phyloP scores from a whole-genome alignment of 306 rosid species.

The Astragalus glycyphyllos region DNA sequence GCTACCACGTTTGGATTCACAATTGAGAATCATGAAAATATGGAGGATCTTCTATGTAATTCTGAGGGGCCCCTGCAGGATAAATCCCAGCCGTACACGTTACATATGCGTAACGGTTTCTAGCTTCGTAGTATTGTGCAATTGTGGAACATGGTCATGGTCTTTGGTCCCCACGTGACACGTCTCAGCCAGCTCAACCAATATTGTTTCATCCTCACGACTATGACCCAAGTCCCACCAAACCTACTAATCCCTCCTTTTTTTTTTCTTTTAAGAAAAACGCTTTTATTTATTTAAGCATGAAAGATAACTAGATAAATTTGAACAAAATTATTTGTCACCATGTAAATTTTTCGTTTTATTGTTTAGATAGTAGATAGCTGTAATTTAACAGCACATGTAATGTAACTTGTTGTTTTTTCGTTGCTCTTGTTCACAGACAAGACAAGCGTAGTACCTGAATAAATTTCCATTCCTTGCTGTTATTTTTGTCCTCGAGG shows the following conservation, averaged over 20 bases:
- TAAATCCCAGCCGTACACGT: conserved; percentile 55
- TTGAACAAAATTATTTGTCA: no score
- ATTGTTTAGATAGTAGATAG: no score
- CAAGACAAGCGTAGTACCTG: no score
- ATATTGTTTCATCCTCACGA: conserved; percentile 47
- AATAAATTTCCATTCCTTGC: no score
- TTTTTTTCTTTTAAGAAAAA: no score
- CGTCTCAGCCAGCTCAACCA: conserved; percentile 49
- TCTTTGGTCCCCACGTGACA: conserved; percentile 48
- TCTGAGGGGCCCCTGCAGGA: conserved; percentile 26
- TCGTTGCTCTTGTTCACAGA: no score
- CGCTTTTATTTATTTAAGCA: no score
- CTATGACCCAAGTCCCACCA: conserved; percentile 49
- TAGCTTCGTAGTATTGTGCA: conserved; percentile 43
- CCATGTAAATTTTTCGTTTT: no score
- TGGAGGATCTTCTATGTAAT: conserved; percentile 53
- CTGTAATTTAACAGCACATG: no score
- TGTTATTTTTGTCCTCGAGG: no score
- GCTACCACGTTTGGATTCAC: conserved; percentile 35
- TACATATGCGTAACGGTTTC: conserved; percentile 46
- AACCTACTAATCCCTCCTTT: not conserved
- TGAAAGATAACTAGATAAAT: no score
- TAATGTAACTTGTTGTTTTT: no score
- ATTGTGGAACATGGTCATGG: conserved; percentile 46
- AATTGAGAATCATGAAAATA: conserved; percentile 29